A percentile compares a stretch with the other conserved stretches of the same genome.
phyloP scores from a whole-genome alignment of 441 rosid species.

The Macaranga tanarius region DNA sequence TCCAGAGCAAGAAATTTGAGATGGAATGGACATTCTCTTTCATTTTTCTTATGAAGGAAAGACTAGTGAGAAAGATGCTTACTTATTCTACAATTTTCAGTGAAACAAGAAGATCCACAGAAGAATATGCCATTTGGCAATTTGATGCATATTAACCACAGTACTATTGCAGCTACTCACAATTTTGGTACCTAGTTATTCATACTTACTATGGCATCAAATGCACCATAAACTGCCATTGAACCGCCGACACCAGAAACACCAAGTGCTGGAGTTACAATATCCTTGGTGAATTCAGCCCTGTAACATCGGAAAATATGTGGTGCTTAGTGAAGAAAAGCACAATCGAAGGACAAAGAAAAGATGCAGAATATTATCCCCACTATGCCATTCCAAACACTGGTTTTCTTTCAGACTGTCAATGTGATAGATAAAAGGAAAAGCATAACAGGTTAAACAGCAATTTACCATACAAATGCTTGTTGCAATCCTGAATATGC shows the following conservation, averaged over 20 bases:
- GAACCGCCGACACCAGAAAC: conserved; percentile 88
- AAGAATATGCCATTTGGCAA: conserved; percentile 9
- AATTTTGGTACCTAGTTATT: neutral
- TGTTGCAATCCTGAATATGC: conserved; percentile 93
- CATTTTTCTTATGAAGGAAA: neutral
- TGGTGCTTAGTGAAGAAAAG: neutral
- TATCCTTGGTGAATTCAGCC: conserved; percentile 87
- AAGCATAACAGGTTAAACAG: neutral
- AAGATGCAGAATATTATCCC: neutral
- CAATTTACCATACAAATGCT: conserved; percentile 82
- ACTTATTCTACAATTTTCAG: neutral
- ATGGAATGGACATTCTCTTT: neutral
- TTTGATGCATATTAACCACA: neutral
- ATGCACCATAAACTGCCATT: conserved; percentile 91
- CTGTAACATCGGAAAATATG: conserved; percentile 33
- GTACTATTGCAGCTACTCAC: neutral
- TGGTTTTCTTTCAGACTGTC: conserved; percentile 9
- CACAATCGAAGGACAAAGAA: conserved; percentile 9
- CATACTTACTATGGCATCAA: conserved; percentile 79
- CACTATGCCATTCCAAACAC: neutral
- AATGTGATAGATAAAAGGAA: conserved; percentile 15
- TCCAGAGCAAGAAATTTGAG: neutral
- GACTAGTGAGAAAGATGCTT: neutral
- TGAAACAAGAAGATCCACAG: neutral
- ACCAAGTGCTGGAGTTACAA: conserved; percentile 78